Evolutionary conservation across 805 yeast species (phyloP), one percentile per base, ranked within the genome.

Genomic region (Yueomyces sinensis): DNA sequence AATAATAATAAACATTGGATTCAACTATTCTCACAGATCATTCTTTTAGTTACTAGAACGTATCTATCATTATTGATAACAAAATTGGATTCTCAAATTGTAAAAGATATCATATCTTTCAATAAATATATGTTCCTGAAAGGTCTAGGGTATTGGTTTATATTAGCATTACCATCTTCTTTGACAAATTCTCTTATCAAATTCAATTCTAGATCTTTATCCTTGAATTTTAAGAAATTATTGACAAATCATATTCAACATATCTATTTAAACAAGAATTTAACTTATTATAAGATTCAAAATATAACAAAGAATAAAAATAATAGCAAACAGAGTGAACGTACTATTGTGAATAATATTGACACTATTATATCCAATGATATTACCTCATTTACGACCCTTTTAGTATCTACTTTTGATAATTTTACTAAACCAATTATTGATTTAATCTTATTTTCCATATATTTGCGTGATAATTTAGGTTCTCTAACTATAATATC

Each of bases 151-250:
- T 80, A 81, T 55, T 87, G 96, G 96, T 72, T 87, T 38, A 58
- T 82, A 39, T 76, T 87, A 50, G 95, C 95, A 1, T 74, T 87
- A 41, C 97, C 97, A 2, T 94, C 95, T 0, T 76, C 91, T 3
- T 87, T 83, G 55, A 81, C 95, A 23, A 87, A 87, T 56, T 80
- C 94, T 32, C 86, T 89, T 38, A 87, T 87, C 51, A 82, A 80
- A 51, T 82, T 71, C 48, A 60, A 87, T 45, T 82, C 86, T 36
- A 72, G 77, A 48, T 69, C 82, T 45, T 61, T 87, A 38, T 74
- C 94, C 11, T 65, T 84, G 35, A 82, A 82, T 47, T 87, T 87
- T 63, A 73, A 96, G 63, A 78, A 91, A 2, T 77, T 77, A 43
- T 64, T 87, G 46, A 74, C 79, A 27, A 71, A 95, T 45, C 87